Base-by-base conservation (phyloP, 768 basidiomycete genomes). In the Tephrocybe sp. region DNA sequence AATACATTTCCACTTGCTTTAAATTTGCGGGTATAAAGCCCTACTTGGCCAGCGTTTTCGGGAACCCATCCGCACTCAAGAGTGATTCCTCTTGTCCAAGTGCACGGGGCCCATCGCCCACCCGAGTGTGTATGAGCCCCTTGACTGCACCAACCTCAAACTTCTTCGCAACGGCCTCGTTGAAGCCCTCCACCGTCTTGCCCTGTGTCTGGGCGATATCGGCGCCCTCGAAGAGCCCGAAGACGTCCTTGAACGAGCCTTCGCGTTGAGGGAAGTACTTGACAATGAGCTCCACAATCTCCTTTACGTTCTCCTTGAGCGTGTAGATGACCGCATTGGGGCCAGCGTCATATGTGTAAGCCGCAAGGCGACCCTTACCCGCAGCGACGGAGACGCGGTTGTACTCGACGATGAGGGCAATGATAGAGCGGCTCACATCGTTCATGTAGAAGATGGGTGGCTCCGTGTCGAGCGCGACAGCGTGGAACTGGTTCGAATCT, bases 361-460 rank as follows among this genome's bases (percentile, higher is more conserved):
- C 97, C 0, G 94, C 97, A 63, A 90, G 85, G 67, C 83, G 74
- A 46, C 81, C 80, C 2, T 74, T 40, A 68, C 81, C 65, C 53
- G 70, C 51, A 33, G 73, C 84, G 30, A 87, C 69, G 1, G 83
- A 75, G 18, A 90, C 75, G 17, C 95, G 83, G 73, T 99, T 99
- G 74, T 93, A 85, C 72, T 98, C 97, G 36, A 89, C 87, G 58
- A 99, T 78, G 63, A 98, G 70, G 5, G 86, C 76, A 65, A 99
- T 92, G 72, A 99, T 92, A n/a, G 91, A 69, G n/a, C 90, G 80
- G 50, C 86, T 89, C 61, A 96, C 92, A 70, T 99, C 97, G 75
- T 98, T 98, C 84, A 99, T 86, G 77, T 99, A 99, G 70, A 99
- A 98, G 70, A 98, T 98, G 37, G 97, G 97, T 1, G 97, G 97